A percentile compares a stretch with the other conserved stretches of the same genome.
Evolutionary conservation across 345 rosid species (phyloP).

Genomic region (Streptanthus diversifolius): DNA sequence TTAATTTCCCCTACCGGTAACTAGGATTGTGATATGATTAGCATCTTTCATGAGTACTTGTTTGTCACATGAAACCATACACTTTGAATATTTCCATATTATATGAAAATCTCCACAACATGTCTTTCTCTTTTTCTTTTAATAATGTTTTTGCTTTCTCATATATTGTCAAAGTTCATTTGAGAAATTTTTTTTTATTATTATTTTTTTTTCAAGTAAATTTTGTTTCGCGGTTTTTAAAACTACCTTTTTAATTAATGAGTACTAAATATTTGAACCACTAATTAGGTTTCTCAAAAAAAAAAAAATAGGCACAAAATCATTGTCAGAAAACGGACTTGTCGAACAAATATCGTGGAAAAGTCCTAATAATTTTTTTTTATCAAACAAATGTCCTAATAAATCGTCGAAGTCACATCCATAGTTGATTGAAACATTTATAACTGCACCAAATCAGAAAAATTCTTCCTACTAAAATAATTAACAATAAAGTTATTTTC

Average conservation of each 20-base stretch:
- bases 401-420: neutral
- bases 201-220: no score
- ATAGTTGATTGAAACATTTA: neutral
- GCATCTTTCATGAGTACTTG: neutral
- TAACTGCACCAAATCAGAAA: conserved; percentile 18
- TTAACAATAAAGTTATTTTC: no score
- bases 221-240: no score
- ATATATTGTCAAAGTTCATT: no score
- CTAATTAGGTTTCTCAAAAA: neutral
- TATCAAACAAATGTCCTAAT: conserved; percentile 9
- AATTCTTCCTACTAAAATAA: neutral
- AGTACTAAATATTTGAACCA: neutral
- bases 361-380: conserved; percentile 1
- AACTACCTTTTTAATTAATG: no score
- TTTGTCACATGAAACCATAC: conserved; percentile 27
- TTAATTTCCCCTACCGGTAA: neutral
- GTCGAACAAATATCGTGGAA: conserved; percentile 4
- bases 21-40: conserved; percentile 19
- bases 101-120: neutral
- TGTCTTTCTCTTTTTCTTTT: conserved; percentile 5
- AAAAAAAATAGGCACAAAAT: neutral
- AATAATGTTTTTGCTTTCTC: no score
- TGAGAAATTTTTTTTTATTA: no score
- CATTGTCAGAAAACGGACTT: neutral
- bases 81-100: conserved; percentile 26